A percentile compares a stretch with the other conserved stretches of the same genome.
These are phyloP conservation scores for Amylostereum chailletii DNA, from an alignment of 1,284 basidiomycete species.

Conservation along the genomic window DNA sequence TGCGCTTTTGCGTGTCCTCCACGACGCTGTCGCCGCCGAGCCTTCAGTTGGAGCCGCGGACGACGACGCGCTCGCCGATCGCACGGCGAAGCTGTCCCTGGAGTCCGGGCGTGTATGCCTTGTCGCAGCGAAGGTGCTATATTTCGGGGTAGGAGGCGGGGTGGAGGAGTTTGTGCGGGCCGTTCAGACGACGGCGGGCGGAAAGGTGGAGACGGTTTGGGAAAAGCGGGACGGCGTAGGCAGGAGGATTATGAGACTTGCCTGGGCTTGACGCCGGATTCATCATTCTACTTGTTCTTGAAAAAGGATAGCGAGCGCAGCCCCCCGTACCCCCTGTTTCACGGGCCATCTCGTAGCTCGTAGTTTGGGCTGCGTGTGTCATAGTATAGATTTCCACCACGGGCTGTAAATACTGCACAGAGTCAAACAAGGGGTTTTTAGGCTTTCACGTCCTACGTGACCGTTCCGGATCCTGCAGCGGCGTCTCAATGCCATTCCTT, in stretches of 20 bases:
- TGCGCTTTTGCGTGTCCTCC: constrained; percentile 54
- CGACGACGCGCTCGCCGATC: not conserved
- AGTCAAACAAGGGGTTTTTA: no score
- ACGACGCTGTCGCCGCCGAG: constrained; percentile 20
- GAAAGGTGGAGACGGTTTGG: constrained; percentile 39
- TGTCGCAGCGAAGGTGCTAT: constrained; percentile 84
- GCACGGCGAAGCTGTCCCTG: no score
- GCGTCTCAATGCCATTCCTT: no score
- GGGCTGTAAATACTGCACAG: no score
- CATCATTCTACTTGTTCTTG: no score
- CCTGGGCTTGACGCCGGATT: constrained; percentile 28
- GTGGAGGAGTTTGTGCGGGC: constrained; percentile 63
- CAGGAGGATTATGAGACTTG: constrained; percentile 52
- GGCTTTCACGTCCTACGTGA: no score
- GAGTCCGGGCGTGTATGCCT: constrained; percentile 38
- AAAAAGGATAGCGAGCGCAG: no score
- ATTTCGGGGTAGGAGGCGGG: constrained; percentile 95
- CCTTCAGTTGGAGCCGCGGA: constrained; percentile 1
- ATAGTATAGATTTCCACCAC: no score
- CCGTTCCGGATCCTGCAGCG: no score
- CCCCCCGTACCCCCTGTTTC: no score
- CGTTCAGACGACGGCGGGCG: constrained; percentile 32
- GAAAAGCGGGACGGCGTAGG: constrained; percentile 58
- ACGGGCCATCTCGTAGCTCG: no score
- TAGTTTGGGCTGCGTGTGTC: no score